Percentiles rank a stretch among this genome's conserved stretches.
phyloP scores from a whole-genome alignment of 108 stramenopile genomes.

The Craspedostauros australis region DNA sequence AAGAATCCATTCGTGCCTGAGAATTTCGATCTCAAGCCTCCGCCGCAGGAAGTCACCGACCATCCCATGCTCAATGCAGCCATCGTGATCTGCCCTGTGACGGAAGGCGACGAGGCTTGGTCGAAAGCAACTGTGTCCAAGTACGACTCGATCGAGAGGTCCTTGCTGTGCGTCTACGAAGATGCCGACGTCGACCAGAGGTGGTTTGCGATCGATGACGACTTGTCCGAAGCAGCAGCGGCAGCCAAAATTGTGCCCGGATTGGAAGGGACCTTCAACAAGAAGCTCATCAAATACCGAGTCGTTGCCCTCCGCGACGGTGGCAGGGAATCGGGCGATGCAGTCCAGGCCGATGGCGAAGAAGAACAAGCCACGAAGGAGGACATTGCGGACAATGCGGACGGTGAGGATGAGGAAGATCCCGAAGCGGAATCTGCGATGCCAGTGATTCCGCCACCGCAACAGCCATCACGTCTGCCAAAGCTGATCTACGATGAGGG shows the following conservation, averaged over 20 bases:
- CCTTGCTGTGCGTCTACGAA: constrained; percentile 62
- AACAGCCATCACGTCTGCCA: constrained; percentile 51
- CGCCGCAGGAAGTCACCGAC: constrained; percentile 60
- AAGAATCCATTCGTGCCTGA: constrained; percentile 70
- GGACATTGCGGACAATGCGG: constrained; percentile 71
- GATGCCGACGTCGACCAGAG: constrained; percentile 59
- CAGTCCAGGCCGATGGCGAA: too few species aligned
- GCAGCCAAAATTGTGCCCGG: constrained; percentile 28
- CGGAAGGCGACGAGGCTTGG: constrained; percentile 28
- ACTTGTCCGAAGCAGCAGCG: constrained; percentile 14
- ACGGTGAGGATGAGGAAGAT: constrained; percentile 44
- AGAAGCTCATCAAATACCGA: constrained; percentile 55
- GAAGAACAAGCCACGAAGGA: constrained; percentile 53
- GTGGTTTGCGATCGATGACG: constrained; percentile 64
- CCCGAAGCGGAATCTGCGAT: constrained; percentile 18
- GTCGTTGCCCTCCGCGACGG: constrained; percentile 65
- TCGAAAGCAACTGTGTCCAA: constrained; percentile 62
- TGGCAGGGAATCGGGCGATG: too few species aligned
- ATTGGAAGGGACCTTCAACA: constrained; percentile 69
- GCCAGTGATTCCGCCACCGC: constrained; percentile 69
- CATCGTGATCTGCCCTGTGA: constrained; percentile 22
- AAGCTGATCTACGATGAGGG: constrained; percentile 46
- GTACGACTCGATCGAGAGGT: constrained; percentile 51
- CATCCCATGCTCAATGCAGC: constrained; percentile 73
- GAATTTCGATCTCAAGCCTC: constrained; percentile 56